Percentiles rank a stretch among this genome's conserved stretches.
Conservation (phyloP, 331 rosid species). For the Erythrophleum ivorense region DNA sequence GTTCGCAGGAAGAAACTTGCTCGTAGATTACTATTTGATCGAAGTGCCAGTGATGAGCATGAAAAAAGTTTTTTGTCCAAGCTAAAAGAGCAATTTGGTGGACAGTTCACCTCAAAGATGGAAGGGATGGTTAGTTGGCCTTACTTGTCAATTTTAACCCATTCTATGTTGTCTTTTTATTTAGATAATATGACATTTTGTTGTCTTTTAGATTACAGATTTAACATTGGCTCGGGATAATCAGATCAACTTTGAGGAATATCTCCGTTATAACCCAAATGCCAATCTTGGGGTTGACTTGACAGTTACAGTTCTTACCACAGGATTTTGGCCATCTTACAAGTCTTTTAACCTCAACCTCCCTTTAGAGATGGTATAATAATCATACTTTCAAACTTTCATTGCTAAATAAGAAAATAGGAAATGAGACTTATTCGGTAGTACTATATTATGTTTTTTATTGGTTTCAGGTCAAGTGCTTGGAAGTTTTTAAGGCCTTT, state of each 20-base stretch:
- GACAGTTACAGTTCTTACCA: conserved; percentile 79
- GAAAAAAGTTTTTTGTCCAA: conserved; percentile 71
- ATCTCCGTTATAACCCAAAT: conserved; percentile 50
- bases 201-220: conserved; percentile 65
- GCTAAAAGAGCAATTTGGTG: conserved; percentile 84
- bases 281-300: conserved; percentile 73
- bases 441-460: neutral
- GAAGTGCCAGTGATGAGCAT: conserved; percentile 76
- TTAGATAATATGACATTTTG: neutral
- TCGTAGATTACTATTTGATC: conserved; percentile 77
- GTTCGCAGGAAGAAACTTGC: conserved; percentile 83
- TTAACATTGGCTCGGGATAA: conserved; percentile 71
- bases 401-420: too few relatives aligned
- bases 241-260: conserved; percentile 68
- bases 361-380: conserved; percentile 87
- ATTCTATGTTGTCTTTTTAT: neutral
- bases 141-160: conserved; percentile 6
- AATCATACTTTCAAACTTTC: conserved; percentile 25
- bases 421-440: neutral
- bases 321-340: conserved; percentile 88
- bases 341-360: conserved; percentile 76
- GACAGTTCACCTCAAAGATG: conserved; percentile 89
- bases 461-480: conserved; percentile 70
- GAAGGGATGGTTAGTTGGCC: conserved; percentile 82
- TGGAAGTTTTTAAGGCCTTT: conserved; percentile 41